phyloP scores from a whole-genome alignment of 2,329 filamentous ascomycete genomes.

The Ophioceras dolichostomum region DNA sequence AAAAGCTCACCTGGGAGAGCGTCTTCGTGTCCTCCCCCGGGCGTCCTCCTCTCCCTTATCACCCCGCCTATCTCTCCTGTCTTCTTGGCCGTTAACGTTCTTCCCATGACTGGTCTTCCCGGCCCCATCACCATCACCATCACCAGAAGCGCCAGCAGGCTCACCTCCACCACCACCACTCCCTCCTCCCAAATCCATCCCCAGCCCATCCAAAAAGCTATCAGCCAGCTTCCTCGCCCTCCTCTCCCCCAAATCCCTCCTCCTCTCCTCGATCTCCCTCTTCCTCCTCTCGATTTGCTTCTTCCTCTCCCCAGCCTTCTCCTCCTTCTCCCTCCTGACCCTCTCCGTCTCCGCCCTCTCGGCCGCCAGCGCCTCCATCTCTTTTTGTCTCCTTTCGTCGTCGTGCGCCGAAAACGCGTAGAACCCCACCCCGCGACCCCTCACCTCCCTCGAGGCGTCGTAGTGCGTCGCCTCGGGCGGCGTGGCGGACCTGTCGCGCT shows the following conservation, averaged over 20 bases:
- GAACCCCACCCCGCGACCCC: slow-evolving; percentile 83
- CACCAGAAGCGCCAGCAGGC: neutral
- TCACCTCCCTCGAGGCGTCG: slow-evolving; percentile 70
- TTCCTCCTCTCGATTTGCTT: slow-evolving; percentile 52
- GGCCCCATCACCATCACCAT: too few relatives aligned
- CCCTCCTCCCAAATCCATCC: slow-evolving; percentile 10
- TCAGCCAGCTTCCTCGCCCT: slow-evolving; percentile 22
- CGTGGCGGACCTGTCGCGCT: slow-evolving; percentile 67
- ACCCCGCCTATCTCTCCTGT: too few relatives aligned
- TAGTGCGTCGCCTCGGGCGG: slow-evolving; percentile 77
- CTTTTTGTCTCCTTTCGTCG: slow-evolving; percentile 46
- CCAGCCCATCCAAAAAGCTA: slow-evolving; percentile 21
- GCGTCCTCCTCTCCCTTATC: too few relatives aligned
- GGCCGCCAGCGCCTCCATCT: slow-evolving; percentile 64
- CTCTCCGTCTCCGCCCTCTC: slow-evolving; percentile 59
- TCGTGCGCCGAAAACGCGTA: slow-evolving; percentile 80
- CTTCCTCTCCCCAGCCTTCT: slow-evolving; percentile 44
- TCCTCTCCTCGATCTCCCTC: slow-evolving; percentile 45
- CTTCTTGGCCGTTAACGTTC: too few relatives aligned
- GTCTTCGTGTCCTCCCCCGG: too few relatives aligned
- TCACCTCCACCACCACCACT: too few relatives aligned
- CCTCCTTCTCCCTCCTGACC: slow-evolving; percentile 41
- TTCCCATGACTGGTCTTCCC: too few relatives aligned
- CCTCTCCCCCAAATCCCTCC: slow-evolving; percentile 27
- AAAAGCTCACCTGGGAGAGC: too few relatives aligned